Base-by-base conservation (phyloP, 306 rosid species). In the Sechiopsis laciniata region DNA sequence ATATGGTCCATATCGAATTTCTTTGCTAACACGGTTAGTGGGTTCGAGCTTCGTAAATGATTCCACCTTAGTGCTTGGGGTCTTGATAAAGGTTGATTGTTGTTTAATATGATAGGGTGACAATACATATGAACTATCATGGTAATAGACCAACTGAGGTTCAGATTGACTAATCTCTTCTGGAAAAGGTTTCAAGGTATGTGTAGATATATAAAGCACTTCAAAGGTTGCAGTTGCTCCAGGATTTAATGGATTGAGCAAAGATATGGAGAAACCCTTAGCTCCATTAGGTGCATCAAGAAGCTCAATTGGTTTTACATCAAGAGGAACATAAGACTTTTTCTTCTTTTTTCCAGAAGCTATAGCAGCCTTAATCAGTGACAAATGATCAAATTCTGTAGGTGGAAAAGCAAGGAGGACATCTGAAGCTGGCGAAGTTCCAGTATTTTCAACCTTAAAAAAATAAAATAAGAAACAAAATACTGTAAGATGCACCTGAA, bases 121-220 rank as follows among this genome's bases (percentile, higher is more conserved):
- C 84, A 91, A 71, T 45, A 94, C 78, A 64, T 79, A 76, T 77
- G 99, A 92, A 86, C 92, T 89, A 77, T 94, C 97, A 76, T 87
- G 90, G 87, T 75, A 91, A 78, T 86, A 88, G 72, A 94, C 97
- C 87, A 91, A 84, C 82, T 94, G 99, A 3, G 97, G 73, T 83
- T 94, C 99, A 48, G 96, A 83, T 54, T 94, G 99, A 82, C 88
- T 86, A 80, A 94, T 89, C 85, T 94, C 97, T 55, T 75, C 85
- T 21, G 99, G 99, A 83, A 89, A 94, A 71, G 99, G 96, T 83
- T 89, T 97, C 74, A 91, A 84, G 73, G 88, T 86, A 75, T 69
- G 95, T 17, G 99, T 88, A 85, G 91, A 83, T 58, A 84, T 75
- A 82, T 88, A 94, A 77, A 89, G 87, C 77, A 94, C 92, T 83